phyloP scores from a whole-genome alignment of 208 protist genomes.

The Crithidia expoeki region DNA sequence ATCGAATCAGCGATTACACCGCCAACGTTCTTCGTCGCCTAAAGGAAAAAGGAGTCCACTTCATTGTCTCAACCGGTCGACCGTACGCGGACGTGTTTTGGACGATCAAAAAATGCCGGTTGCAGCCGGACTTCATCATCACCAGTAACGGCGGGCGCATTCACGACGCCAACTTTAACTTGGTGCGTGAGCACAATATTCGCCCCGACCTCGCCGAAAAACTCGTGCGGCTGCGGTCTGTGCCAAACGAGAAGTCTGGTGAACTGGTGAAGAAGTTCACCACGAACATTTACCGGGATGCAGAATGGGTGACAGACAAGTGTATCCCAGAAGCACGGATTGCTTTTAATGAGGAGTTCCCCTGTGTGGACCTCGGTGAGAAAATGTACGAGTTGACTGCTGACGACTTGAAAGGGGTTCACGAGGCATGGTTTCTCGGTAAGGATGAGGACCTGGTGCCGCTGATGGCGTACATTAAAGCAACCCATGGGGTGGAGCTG shows the following conservation, averaged over 20 bases:
- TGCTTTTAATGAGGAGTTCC: constrained; percentile 43
- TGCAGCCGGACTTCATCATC: constrained; percentile 51
- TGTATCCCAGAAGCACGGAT: constrained; percentile 23
- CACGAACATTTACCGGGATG: constrained; percentile 58
- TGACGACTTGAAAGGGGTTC: constrained; percentile 30
- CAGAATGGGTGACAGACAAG: constrained; percentile 59
- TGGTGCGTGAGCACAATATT: constrained; percentile 51
- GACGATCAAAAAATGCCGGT: constrained; percentile 20
- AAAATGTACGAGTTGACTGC: constrained; percentile 24
- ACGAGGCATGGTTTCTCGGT: constrained; percentile 37
- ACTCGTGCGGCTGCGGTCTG: constrained; percentile 25
- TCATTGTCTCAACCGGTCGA: constrained; percentile 52
- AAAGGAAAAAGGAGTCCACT: constrained; percentile 34
- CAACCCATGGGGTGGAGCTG: constrained; percentile 17
- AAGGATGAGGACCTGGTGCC: constrained; percentile 14
- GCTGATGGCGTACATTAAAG: constrained; percentile 21
- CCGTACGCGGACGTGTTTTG: constrained; percentile 35
- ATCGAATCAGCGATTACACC: constrained; percentile 43
- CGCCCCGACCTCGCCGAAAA: constrained; percentile 34
- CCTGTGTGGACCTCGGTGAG: constrained; percentile 10
- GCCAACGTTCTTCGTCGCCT: constrained; percentile 24
- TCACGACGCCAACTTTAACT: constrained; percentile 34
- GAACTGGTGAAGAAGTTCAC: constrained; percentile 33
- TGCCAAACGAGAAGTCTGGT: constrained; percentile 4
- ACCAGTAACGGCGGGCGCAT: constrained; percentile 55